Evolutionary conservation across 768 basidiomycete genomes (phyloP).

Genomic region (Mycena sanguinolenta): DNA sequence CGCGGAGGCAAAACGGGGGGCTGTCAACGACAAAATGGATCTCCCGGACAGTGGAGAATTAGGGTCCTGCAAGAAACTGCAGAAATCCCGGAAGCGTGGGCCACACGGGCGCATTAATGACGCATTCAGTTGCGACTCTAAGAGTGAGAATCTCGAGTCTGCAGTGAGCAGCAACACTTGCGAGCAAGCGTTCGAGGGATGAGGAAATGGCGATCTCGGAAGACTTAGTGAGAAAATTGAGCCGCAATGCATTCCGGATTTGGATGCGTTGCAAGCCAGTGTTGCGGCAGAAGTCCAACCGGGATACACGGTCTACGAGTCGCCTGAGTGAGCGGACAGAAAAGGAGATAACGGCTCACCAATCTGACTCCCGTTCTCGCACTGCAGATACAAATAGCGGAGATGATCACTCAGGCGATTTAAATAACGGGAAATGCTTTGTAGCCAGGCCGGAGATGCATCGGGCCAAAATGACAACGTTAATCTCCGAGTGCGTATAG

Average conservation of each 20-base stretch:
- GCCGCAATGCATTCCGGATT: not conserved
- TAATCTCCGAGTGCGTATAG: not conserved
- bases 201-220: not conserved
- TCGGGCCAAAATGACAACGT: not conserved
- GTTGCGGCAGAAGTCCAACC: not conserved
- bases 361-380: not conserved
- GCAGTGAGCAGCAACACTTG: not conserved
- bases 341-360: not conserved
- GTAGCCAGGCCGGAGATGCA: not conserved
- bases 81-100: not conserved
- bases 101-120: not conserved
- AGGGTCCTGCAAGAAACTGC: not conserved
- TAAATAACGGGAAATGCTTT: not conserved
- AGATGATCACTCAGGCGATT: not conserved
- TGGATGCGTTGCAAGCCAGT: not conserved
- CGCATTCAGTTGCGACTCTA: not conserved
- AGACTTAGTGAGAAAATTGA: not conserved
- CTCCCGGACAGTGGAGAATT: not conserved
- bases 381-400: not conserved
- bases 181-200: not conserved
- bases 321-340: not conserved
- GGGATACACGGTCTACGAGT: not conserved
- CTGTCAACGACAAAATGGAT: conserved; percentile 14
- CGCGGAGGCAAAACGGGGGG: not conserved
- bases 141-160: not conserved